These are phyloP conservation scores for Ramalina intermedia DNA, from an alignment of 495 filamentous ascomycete species.

Conservation along the genomic window DNA sequence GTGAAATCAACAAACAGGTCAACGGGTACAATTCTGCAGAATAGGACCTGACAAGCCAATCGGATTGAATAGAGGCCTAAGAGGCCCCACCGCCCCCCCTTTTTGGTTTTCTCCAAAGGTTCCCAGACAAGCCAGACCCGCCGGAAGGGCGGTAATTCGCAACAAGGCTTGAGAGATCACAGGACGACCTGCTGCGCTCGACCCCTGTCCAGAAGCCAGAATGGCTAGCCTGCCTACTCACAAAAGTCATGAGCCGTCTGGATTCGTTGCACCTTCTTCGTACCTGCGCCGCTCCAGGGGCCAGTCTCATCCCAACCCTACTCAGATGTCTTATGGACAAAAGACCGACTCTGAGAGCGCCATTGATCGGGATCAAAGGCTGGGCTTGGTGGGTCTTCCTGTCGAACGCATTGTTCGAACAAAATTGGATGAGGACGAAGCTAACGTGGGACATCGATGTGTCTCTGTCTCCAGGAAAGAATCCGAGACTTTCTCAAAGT, in stretches of 20 bases:
- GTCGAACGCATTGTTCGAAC: not conserved
- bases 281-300: slow-evolving; percentile 56
- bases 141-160: too few relatives aligned
- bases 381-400: slow-evolving; percentile 63
- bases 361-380: slow-evolving; percentile 80
- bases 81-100: too few relatives aligned
- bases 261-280: slow-evolving; percentile 67
- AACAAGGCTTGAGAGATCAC: too few relatives aligned
- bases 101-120: too few relatives aligned
- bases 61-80: too few relatives aligned
- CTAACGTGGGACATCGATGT: not conserved
- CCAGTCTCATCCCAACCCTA: slow-evolving; percentile 32
- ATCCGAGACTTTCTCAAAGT: slow-evolving; percentile 95
- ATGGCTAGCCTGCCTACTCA: slow-evolving; percentile 12
- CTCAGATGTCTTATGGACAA: slow-evolving; percentile 21
- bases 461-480: slow-evolving; percentile 41
- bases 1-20: too few relatives aligned
- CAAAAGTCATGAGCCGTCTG: slow-evolving; percentile 29
- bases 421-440: not conserved
- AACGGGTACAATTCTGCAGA: too few relatives aligned
- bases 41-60: too few relatives aligned
- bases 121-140: too few relatives aligned
- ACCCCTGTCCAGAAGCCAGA: not conserved
- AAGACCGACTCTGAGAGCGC: slow-evolving; percentile 46
- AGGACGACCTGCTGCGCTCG: not conserved